Evolutionary conservation across 1,284 basidiomycete species (phyloP), one percentile per base, ranked within the genome.

Genomic region (Garcileccinum viscosum): DNA sequence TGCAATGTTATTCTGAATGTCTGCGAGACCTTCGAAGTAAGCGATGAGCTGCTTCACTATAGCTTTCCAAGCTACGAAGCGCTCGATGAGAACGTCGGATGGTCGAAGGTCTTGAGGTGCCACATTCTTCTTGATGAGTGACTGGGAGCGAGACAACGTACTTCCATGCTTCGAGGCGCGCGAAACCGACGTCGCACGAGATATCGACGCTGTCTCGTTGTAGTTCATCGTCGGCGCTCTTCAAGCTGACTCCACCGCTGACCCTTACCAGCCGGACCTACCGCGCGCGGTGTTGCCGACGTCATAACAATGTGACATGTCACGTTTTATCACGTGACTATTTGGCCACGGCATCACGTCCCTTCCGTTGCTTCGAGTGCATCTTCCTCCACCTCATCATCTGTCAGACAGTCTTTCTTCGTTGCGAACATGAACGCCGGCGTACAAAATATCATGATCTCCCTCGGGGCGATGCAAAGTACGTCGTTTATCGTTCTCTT

Each of bases 11-110:
- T 95, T 96, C 84, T 98, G 93, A 69, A 98, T 96, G 79, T 97
- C 95, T 22, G 96, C 96, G 65, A 97, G 88, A 69, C 97, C 97
- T 88, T 94, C 92, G 71, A 94, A 94, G 77, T 94, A 95, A 0
- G 91, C 90, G 70, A 96, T 94, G 69, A 98, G 90, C 86, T 97
- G 96, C 84, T 96, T 97, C 71, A 98, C 96, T 78, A 99, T 98
- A 65, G 90, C 90, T 83, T 97, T 97, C 95, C 95, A 97, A 1
- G 95, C 94, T 61, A 91, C 88, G 80, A 95, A 95, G 40, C 97
- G 92, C 82, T 99, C 97, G 77, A 99, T 98, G 81, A 99, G 94
- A 76, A 99, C 91, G 83, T 99, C 97, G 19, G 95, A 96, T 1
- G 97, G 97, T 70, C 92, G 90, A 70, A 99, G 88, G 85, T 99